Evolutionary conservation across 768 basidiomycete genomes (phyloP), one percentile per base, ranked within the genome.

Genomic region (Epithele typhae): DNA sequence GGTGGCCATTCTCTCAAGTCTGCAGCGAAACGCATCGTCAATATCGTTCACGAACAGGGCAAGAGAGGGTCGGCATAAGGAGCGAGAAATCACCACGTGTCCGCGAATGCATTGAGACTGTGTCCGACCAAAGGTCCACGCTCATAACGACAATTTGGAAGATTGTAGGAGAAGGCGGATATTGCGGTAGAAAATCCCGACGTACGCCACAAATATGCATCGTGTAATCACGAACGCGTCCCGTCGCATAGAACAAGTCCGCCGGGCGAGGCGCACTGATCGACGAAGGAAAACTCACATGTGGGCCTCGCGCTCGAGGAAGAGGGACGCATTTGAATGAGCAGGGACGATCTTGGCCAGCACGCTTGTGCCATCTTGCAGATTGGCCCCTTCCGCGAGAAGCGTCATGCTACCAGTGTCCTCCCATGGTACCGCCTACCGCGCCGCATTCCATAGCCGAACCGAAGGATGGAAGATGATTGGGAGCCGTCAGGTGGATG

Each of bases 331-430:
- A 61, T 84, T 84, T 8, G 82, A 81, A 52, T 84, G 81, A 7
- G 82, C 80, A 25, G 81, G 77, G 5, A 82, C 83, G 55, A 87
- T 82, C 67, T 87, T 87, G 1, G 84, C 84, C 24, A 87, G 64
- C 4, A 85, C 78, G 49, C 72, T 76, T 4, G 81, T 80, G 25
- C 81, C 76, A 58, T 85, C 83, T 66, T 85, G 84, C 51, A 86
- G 66, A 54, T 77, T 82, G 54, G 71, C 79, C 18, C 84, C 84
- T 61, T 85, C 82, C 0, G 81, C 81, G 38, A 87, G 65, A 25
- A 77, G 64, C 0, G 84, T 86, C 73, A 82, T 75, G 49, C 82
- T 81, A 42, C 84, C 84, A 0, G 83, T 85, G 59, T 87, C 84
- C 47, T 80, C 74, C 84, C 84, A 87, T 65, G 69, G 73, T 17